Evolutionary conservation across 805 yeast genomes (phyloP).

Genomic region (Lipomyces orientalis): DNA sequence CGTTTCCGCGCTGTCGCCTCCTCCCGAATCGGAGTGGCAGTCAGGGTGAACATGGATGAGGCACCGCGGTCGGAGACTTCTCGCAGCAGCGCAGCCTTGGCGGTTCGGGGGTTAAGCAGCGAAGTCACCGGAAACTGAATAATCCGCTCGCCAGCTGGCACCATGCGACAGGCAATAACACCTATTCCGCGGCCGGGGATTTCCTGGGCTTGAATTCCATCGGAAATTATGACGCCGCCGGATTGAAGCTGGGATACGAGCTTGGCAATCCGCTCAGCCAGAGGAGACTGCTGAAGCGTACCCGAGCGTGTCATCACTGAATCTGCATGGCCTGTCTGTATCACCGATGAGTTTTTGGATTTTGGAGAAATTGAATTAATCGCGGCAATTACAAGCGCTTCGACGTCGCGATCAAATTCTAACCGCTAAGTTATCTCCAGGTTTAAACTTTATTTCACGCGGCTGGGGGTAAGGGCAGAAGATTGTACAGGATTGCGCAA

Average conservation of each 20-base stretch:
- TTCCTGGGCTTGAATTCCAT: constrained; percentile 48
- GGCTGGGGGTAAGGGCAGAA: too few species aligned
- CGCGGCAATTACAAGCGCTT: not conserved
- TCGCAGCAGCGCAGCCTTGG: constrained; percentile 8
- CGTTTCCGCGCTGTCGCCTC: not conserved
- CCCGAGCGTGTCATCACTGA: constrained; percentile 1
- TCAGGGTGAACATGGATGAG: not conserved
- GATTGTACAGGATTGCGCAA: not conserved
- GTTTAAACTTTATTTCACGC: too few species aligned
- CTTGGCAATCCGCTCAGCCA: not conserved
- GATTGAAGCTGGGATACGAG: constrained; percentile 10
- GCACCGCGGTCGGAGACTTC: not conserved
- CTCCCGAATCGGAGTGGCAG: not conserved
- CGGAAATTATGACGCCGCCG: constrained; percentile 36
- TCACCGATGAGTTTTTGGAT: not conserved
- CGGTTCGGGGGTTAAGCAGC: constrained; percentile 55
- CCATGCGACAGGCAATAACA: constrained; percentile 51
- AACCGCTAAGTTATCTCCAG: too few species aligned
- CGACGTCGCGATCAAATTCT: not conserved
- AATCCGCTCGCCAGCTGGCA: constrained; percentile 54
- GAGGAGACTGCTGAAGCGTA: not conserved
- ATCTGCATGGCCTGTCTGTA: not conserved
- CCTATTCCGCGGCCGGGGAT: constrained; percentile 66
- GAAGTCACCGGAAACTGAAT: constrained; percentile 63
- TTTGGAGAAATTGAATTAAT: not conserved